phyloP scores from a whole-genome alignment of 129 eudicot genomes.

The Helichrysum umbraculigerum region DNA sequence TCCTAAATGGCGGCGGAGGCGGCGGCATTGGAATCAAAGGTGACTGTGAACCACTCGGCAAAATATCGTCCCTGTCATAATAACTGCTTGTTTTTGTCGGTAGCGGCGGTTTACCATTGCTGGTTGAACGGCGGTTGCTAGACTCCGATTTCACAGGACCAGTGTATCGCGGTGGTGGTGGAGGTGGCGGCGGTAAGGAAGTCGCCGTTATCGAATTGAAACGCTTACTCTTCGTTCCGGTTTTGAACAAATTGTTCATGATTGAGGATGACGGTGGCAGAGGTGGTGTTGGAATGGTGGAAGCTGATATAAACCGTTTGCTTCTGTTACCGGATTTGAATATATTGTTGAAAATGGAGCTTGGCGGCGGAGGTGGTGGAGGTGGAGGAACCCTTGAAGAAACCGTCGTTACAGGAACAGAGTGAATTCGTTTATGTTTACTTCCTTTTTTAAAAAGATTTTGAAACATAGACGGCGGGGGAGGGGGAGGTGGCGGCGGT shows the following conservation, averaged over 20 bases:
- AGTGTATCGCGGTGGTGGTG: slow-evolving; percentile 22
- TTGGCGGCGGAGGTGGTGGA: slow-evolving; percentile 57
- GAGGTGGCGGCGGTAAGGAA: slow-evolving; percentile 41
- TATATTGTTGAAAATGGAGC: slow-evolving; percentile 59
- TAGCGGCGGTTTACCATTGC: slow-evolving; percentile 64
- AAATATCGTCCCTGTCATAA: slow-evolving; percentile 40
- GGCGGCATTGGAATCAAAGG: slow-evolving; percentile 59
- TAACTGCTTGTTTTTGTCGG: slow-evolving; percentile 46
- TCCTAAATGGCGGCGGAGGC: slow-evolving; percentile 69
- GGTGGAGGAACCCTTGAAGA: slow-evolving; percentile 50
- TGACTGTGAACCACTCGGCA: slow-evolving; percentile 52
- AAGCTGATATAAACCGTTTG: slow-evolving; percentile 39
- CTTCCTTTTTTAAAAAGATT: slow-evolving; percentile 57
- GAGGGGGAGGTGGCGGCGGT: slow-evolving; percentile 43
- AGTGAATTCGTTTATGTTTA: slow-evolving; percentile 60
- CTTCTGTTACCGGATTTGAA: slow-evolving; percentile 60
- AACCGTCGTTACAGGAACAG: slow-evolving; percentile 31
- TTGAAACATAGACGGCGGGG: slow-evolving; percentile 49
- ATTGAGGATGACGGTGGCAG: slow-evolving; percentile 59
- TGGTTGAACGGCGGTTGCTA: slow-evolving; percentile 13
- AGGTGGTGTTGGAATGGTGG: slow-evolving; percentile 30
- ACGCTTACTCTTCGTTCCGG: slow-evolving; percentile 46
- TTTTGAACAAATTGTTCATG: slow-evolving; percentile 45
- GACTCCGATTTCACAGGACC: slow-evolving; percentile 14
- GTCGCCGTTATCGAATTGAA: slow-evolving; percentile 27